Percentiles rank a stretch among this genome's conserved stretches.
phyloP scores from a whole-genome alignment of 306 rosid species.

The Rubus idaeus region DNA sequence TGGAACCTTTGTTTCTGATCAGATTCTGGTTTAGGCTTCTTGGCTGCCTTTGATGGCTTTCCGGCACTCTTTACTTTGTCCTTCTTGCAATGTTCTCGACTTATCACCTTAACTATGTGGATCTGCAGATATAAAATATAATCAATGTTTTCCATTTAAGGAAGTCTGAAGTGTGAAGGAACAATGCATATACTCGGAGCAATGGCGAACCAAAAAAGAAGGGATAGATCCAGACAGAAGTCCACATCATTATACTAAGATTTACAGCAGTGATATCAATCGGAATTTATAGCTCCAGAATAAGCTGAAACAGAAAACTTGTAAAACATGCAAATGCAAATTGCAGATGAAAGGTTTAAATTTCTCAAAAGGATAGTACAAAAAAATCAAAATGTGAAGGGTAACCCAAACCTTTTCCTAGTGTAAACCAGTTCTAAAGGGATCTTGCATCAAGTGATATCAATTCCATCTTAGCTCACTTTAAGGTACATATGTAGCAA shows the following conservation, averaged over 20 bases:
- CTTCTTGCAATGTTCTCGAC: conserved; percentile 24
- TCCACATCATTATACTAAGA: not conserved
- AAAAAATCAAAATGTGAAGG: not conserved
- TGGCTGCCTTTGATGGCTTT: conserved; percentile 23
- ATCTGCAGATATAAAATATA: conserved; percentile 36
- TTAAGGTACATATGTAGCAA: not conserved
- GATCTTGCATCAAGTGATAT: not conserved
- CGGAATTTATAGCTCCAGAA: not conserved
- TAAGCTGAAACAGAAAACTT: not conserved
- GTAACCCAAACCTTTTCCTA: not conserved
- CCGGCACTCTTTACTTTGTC: conserved; percentile 24
- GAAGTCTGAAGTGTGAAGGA: not conserved
- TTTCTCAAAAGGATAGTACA: not conserved
- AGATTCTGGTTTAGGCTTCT: conserved; percentile 14
- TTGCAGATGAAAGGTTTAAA: not conserved
- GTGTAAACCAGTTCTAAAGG: not conserved
- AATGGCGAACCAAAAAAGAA: not conserved
- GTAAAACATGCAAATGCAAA: not conserved
- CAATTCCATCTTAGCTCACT: not conserved
- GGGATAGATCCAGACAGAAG: not conserved
- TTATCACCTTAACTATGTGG: conserved; percentile 43
- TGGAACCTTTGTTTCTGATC: conserved; percentile 15
- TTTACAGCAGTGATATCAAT: not conserved
- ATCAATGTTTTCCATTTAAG: not conserved
- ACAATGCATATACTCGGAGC: not conserved